Percentiles rank a stretch among this genome's conserved stretches.
These are phyloP conservation scores for Vitis hybrid DNA, from an alignment of 177 flowering plant genomes.

Conservation along the genomic window DNA sequence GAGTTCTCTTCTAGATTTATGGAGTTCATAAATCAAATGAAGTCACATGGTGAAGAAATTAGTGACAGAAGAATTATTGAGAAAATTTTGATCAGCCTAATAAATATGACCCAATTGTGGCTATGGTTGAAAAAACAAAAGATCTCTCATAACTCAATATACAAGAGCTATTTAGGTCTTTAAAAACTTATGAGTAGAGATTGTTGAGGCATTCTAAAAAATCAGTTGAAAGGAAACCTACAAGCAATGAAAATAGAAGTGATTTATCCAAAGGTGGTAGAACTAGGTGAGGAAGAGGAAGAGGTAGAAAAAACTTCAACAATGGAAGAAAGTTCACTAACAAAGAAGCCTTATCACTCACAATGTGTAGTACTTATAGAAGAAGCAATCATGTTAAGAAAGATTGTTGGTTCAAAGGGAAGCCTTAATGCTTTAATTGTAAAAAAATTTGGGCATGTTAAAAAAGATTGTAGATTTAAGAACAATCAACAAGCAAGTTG, in stretches of 20 bases:
- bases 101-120: neutral
- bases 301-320: neutral
- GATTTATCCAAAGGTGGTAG: neutral
- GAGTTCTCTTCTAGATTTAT: neutral
- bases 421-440: too few species aligned
- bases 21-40: neutral
- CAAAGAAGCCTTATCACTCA: too few species aligned
- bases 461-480: too few species aligned
- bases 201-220: neutral
- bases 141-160: neutral
- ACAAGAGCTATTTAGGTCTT: neutral
- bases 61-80: neutral
- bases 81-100: neutral
- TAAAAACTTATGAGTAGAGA: neutral
- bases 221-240: neutral
- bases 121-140: neutral
- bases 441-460: too few species aligned
- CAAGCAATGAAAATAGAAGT: too few species aligned
- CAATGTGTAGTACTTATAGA: too few species aligned
- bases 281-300: neutral
- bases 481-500: too few species aligned
- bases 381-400: too few species aligned
- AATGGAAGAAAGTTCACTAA: too few species aligned
- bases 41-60: neutral
- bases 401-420: too few species aligned